Evolutionary conservation across 2,329 filamentous ascomycete genomes (phyloP).

Genomic region (Capronia epimyces): DNA sequence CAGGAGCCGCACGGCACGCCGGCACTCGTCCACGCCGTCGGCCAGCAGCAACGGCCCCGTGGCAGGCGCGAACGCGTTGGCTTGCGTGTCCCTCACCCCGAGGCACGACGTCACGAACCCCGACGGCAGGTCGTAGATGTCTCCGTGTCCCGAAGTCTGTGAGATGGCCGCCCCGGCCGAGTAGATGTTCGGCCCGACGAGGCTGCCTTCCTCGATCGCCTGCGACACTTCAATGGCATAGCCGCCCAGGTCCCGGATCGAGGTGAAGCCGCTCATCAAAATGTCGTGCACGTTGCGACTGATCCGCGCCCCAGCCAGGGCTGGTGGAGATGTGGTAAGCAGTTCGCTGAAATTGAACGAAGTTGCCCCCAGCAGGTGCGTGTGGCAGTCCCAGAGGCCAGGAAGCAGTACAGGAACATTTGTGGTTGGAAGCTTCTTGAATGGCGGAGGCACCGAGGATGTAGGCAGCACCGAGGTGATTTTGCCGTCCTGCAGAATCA

Average conservation of each 20-base stretch:
- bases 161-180: conserved; percentile 42
- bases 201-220: conserved; percentile 42
- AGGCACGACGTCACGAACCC: conserved; percentile 21
- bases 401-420: conserved; percentile 46
- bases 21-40: conserved; percentile 46
- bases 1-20: conserved; percentile 40
- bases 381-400: conserved; percentile 51
- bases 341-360: conserved; percentile 24
- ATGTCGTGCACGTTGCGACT: conserved; percentile 40
- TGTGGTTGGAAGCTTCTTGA: conserved; percentile 18
- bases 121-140: conserved; percentile 38
- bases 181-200: conserved; percentile 49
- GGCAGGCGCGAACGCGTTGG: conserved; percentile 8
- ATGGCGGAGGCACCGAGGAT: conserved; percentile 7
- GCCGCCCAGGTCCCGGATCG: conserved; percentile 47
- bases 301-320: conserved; percentile 40
- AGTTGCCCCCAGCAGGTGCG: conserved; percentile 43
- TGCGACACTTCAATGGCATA: conserved; percentile 43
- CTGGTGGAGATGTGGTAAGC: conserved; percentile 24
- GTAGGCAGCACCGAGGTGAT: conserved; percentile 34
- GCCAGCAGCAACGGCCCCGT: conserved; percentile 32
- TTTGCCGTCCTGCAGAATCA: conserved; percentile 38
- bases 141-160: conserved; percentile 49
- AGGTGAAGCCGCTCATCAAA: conserved; percentile 48
- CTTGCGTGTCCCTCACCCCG: conserved; percentile 20